Percentiles rank a stretch among this genome's conserved stretches.
These are phyloP conservation scores for Xylaria scruposa DNA, from an alignment of 495 filamentous ascomycete species.

Conservation along the genomic window DNA sequence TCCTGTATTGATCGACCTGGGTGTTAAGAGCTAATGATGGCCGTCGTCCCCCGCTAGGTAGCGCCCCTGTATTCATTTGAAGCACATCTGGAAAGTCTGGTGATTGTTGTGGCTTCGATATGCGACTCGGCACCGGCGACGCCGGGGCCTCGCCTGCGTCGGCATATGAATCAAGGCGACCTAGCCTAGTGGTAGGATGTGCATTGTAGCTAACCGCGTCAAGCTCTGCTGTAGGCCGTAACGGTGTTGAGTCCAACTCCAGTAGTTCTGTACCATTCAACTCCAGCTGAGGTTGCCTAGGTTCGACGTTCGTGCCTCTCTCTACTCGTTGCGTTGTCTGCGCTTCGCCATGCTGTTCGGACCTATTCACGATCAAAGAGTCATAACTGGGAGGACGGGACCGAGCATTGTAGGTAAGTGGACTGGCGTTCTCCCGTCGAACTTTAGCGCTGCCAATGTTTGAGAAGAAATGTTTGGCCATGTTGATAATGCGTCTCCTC, in stretches of 20 bases:
- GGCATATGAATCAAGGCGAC: constrained; percentile 20
- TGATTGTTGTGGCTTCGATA: constrained; percentile 15
- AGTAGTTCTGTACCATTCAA: constrained; percentile 51
- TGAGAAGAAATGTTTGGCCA: constrained; percentile 58
- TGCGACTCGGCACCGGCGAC: constrained; percentile 12
- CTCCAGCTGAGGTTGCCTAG: constrained; percentile 37
- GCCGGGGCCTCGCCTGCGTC: constrained; percentile 9
- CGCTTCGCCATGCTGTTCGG: constrained; percentile 24
- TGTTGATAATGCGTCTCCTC: constrained; percentile 52
- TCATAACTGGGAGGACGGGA: constrained; percentile 54
- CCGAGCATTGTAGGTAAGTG: constrained; percentile 32
- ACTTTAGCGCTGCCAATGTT: constrained; percentile 51
- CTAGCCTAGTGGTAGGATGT: constrained; percentile 21
- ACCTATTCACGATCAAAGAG: constrained; percentile 39
- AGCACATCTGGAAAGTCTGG: constrained; percentile 21
- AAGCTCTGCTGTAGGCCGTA: constrained; percentile 36
- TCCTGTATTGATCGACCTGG: constrained; percentile 37
- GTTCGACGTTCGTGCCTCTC: constrained; percentile 7
- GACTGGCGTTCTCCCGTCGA: constrained; percentile 24
- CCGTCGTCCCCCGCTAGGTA: constrained; percentile 27
- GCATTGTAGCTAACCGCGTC: constrained; percentile 35
- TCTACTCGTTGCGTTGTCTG: constrained; percentile 16
- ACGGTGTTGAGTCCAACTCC: constrained; percentile 53
- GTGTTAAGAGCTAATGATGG: constrained; percentile 41
- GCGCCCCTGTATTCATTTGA: constrained; percentile 16